These are phyloP conservation scores for Tetrahymena elliotti DNA, from an alignment of 73 alveolate species.

Conservation along the genomic window DNA sequence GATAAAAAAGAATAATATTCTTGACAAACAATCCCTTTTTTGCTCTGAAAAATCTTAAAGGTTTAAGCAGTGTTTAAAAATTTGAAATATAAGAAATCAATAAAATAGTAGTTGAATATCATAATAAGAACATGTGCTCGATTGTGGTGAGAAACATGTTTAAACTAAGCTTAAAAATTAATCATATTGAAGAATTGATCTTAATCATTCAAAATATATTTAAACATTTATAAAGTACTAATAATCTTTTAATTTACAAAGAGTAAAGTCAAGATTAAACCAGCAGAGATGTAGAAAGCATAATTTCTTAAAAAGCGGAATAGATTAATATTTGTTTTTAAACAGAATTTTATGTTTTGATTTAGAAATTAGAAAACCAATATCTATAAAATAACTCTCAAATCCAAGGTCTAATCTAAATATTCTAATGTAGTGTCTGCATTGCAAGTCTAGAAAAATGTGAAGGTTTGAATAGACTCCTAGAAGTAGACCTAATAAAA, in stretches of 20 bases:
- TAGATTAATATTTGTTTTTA: background rate
- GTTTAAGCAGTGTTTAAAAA: too few species aligned
- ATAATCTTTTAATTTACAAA: background rate
- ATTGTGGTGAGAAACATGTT: background rate
- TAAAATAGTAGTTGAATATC: too few species aligned
- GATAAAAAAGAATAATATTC: background rate
- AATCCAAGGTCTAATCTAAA: background rate
- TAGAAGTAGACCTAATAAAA: background rate
- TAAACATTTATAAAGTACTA: too few species aligned
- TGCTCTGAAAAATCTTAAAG: background rate
- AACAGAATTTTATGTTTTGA: too few species aligned
- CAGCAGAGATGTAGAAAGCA: background rate
- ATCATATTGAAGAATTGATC: background rate
- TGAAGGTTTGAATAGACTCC: background rate
- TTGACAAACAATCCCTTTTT: background rate
- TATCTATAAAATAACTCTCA: background rate
- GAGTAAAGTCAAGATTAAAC: background rate
- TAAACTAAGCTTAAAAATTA: too few species aligned
- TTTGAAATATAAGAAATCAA: background rate
- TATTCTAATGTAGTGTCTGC: background rate
- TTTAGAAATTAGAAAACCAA: too few species aligned
- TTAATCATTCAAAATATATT: too few species aligned
- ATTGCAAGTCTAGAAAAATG: background rate
- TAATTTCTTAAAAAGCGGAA: background rate
- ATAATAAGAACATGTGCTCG: background rate